These are phyloP conservation scores for Saussurea involucrata DNA, from an alignment of 129 eudicot genomes.

Conservation along the genomic window DNA sequence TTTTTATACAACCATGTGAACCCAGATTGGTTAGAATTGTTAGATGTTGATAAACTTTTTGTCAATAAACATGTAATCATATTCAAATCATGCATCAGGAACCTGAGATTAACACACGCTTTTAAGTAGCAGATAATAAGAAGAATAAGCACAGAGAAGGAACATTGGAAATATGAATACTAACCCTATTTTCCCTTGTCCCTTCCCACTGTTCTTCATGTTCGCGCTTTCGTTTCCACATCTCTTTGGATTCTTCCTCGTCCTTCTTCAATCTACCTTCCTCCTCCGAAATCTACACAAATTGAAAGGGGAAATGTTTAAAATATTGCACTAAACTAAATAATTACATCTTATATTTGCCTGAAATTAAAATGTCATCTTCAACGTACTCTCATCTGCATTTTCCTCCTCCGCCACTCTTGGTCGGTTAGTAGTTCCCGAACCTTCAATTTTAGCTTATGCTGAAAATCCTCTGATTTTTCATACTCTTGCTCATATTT, in stretches of 20 bases:
- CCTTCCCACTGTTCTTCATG: slow-evolving; percentile 99
- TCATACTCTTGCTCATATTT: slow-evolving; percentile 81
- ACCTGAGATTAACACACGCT: slow-evolving; percentile 5
- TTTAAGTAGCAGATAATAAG: neutral
- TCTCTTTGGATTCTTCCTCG: slow-evolving; percentile 94
- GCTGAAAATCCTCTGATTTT: slow-evolving; percentile 69
- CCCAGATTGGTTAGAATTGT: neutral
- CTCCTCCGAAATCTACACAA: slow-evolving; percentile 85
- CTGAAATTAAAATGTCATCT: neutral
- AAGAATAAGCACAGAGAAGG: neutral
- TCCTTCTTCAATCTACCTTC: slow-evolving; percentile 99
- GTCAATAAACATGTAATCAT: neutral
- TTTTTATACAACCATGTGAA: neutral
- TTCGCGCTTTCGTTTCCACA: slow-evolving; percentile 98
- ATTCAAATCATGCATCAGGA: neutral
- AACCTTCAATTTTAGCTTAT: slow-evolving; percentile 84
- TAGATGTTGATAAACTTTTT: neutral
- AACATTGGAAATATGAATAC: slow-evolving; percentile 11
- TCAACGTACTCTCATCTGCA: slow-evolving; percentile 91
- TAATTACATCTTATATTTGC: neutral
- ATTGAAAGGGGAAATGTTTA: neutral
- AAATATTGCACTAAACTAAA: neutral
- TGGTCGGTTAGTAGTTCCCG: slow-evolving; percentile 90
- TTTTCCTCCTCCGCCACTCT: slow-evolving; percentile 98
- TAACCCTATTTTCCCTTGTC: slow-evolving; percentile 92